Evolutionary conservation across 345 rosid genomes (phyloP), one percentile per base, ranked within the genome.

Genomic region (Brassica incana): DNA sequence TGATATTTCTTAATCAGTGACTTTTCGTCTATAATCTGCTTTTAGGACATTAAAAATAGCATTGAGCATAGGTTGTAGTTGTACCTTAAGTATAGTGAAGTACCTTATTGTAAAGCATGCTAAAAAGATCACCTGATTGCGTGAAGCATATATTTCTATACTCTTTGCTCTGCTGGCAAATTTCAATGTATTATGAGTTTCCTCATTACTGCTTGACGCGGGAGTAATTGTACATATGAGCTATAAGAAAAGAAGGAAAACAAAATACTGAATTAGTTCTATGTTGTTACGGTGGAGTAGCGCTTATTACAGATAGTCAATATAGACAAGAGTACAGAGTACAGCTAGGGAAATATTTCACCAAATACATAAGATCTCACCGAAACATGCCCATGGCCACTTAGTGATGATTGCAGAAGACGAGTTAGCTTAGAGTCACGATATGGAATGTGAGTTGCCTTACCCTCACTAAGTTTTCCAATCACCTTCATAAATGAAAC

Each of bases 181-280:
- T 86, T 96, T 96, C 82, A 93, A 74, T n/a, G 99, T 96, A 77
- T 96, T 96, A 75, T 96, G 99, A 59, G 99, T 96, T 87, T 96
- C 99, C 83, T 96, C 99, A 90, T 85, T 80, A 82, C 85, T 96
- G 83, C 99, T 93, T 12, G 99, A 96, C 32, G 99, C 97, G 70
- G 99, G 99, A 79, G 99, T 96, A 43, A 96, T 90, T 14, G 98
- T 96, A 80, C 99, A 96, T 78, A 96, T 96, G 79, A 96, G 99
- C 99, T 96, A 90, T 29, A 74, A 73, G 65, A 63, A 9, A 75
- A 5, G 25, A 40, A 29, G 54, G 16, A 77, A 82, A 77, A 76
- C 9, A 56, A 52, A 71, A 64, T 14, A 29, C n/a, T 18, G 63
- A 52, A 14, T 71, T 56, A 65, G 32, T 30, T 69, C n/a, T 45